Percentiles rank a stretch among this genome's conserved stretches.
Conservation (phyloP, 805 yeast species). For the Cyberlindnera subsufficiens region DNA sequence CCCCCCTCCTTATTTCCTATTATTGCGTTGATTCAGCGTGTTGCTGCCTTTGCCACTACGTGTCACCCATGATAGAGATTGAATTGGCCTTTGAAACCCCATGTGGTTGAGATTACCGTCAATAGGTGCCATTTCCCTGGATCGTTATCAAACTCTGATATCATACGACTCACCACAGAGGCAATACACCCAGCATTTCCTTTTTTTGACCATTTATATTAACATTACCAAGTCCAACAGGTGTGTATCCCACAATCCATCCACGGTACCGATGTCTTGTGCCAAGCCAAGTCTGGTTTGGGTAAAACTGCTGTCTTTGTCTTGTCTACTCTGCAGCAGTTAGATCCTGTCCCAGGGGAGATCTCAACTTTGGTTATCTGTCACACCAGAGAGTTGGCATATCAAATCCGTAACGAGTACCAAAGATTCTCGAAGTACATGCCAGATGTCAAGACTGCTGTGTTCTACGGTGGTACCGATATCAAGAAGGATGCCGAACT, state of each 20-base stretch:
- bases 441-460: slow-evolving; percentile 97
- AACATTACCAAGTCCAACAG: slow-evolving; percentile 69
- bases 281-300: slow-evolving; percentile 99
- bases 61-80: too few relatives aligned
- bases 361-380: slow-evolving; percentile 91
- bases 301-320: slow-evolving; percentile 99
- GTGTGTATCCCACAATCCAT: slow-evolving; percentile 97
- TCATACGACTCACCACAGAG: not conserved
- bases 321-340: slow-evolving; percentile 90
- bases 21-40: not conserved
- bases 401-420: slow-evolving; percentile 96
- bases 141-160: too few relatives aligned
- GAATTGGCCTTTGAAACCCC: too few relatives aligned
- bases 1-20: not conserved
- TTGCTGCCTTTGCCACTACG: not conserved
- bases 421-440: slow-evolving; percentile 96
- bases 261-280: slow-evolving; percentile 93
- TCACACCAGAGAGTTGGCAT: slow-evolving; percentile 98
- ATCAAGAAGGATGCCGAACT: slow-evolving; percentile 80
- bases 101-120: too few relatives aligned
- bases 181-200: not conserved
- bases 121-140: too few relatives aligned
- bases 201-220: not conserved
- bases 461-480: slow-evolving; percentile 94
- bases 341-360: slow-evolving; percentile 97